Percentiles rank a stretch among this genome's conserved stretches.
Conservation (phyloP, 1,284 basidiomycete species). For the Cutaneotrichosporon sp. region DNA sequence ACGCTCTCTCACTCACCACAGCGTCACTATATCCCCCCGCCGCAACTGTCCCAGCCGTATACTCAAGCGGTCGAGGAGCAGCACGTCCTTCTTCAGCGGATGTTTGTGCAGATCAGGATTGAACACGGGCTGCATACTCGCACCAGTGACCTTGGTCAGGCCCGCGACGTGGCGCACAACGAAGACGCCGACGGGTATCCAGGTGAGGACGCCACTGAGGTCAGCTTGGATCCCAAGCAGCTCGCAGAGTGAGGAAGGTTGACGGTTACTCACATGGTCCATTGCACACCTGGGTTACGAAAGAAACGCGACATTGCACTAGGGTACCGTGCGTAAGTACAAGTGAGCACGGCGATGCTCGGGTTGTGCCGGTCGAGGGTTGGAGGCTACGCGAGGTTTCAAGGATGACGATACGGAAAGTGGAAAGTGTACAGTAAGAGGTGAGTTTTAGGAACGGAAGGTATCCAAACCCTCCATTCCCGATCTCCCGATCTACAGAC, state of each 20-base stretch:
- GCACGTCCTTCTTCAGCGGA: slow-evolving; percentile 54
- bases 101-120: slow-evolving; percentile 52
- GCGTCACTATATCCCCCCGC: slow-evolving; percentile 58
- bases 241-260: not conserved
- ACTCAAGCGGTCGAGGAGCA: slow-evolving; percentile 56
- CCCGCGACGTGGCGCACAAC: slow-evolving; percentile 55
- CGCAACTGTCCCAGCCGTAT: slow-evolving; percentile 28
- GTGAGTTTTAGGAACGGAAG: too few relatives aligned
- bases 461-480: slow-evolving; percentile 1
- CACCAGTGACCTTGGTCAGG: slow-evolving; percentile 55
- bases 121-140: slow-evolving; percentile 56
- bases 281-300: not conserved
- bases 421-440: not conserved
- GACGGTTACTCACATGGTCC: not conserved
- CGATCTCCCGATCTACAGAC: not conserved
- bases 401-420: not conserved
- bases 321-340: not conserved
- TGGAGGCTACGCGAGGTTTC: too few relatives aligned
- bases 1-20: slow-evolving; percentile 45
- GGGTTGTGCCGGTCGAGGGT: not conserved
- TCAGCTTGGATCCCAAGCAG: not conserved
- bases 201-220: slow-evolving; percentile 44
- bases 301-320: slow-evolving; percentile 2
- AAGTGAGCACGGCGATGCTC: not conserved
- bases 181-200: slow-evolving; percentile 57